Conservation (phyloP, 495 filamentous ascomycete species). For the Apodospora peruviana region DNA sequence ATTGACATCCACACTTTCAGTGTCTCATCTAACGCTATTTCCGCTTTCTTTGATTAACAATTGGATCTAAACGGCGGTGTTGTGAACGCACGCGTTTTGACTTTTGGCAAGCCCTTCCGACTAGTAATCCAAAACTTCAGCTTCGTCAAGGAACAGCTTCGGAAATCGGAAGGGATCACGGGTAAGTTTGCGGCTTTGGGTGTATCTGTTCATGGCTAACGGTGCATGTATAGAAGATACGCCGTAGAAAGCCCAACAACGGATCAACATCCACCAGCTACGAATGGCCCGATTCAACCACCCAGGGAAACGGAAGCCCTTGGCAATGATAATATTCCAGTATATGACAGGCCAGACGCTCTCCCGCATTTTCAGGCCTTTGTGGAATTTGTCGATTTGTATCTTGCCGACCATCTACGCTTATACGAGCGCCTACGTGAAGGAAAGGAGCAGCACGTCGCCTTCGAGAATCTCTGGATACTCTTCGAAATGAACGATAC, state of each 20-base stretch:
- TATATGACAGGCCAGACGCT: background rate
- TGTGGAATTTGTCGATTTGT: constrained; percentile 12
- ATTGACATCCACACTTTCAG: constrained; percentile 8
- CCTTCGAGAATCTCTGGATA: constrained; percentile 18
- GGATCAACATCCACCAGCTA: background rate
- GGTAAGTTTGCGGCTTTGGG: no score
- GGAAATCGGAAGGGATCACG: background rate
- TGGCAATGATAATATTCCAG: no score
- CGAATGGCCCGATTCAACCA: background rate
- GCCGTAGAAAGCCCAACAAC: background rate
- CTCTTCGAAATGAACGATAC: constrained; percentile 8
- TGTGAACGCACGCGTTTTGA: background rate
- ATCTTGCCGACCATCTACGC: constrained; percentile 5
- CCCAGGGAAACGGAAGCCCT: no score
- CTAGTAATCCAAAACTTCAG: background rate
- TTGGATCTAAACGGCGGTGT: background rate
- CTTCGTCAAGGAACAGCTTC: background rate
- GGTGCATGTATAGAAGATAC: background rate
- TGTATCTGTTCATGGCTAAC: no score
- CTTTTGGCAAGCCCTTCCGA: constrained; percentile 1
- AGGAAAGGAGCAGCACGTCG: background rate
- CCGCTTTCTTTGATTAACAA: background rate
- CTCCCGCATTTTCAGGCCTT: constrained; percentile 12
- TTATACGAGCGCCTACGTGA: background rate
- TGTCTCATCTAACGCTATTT: constrained; percentile 1